Percentiles rank a stretch among this genome's conserved stretches.
Conservation (phyloP, 1,284 basidiomycete species). For the Neolentinus lepideus region DNA sequence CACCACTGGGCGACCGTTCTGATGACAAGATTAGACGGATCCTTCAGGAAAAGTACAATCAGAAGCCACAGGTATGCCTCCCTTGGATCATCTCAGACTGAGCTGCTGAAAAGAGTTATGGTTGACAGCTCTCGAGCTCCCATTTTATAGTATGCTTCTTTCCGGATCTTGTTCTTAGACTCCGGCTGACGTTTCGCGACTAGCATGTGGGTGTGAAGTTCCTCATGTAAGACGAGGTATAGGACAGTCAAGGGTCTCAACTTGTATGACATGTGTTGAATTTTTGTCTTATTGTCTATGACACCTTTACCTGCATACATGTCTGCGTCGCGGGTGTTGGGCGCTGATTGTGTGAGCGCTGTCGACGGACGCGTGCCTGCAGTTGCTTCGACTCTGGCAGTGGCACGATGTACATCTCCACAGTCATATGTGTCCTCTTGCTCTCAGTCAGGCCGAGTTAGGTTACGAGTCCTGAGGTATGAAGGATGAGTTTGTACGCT, state of each 20-base stretch:
- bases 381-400: too few relatives aligned
- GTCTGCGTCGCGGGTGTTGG: too few relatives aligned
- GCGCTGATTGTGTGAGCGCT: too few relatives aligned
- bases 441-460: too few relatives aligned
- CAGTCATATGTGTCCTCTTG: too few relatives aligned
- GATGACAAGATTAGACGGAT: conserved; percentile 32
- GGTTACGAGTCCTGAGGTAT: too few relatives aligned
- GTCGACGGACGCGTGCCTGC: too few relatives aligned
- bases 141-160: conserved; percentile 62
- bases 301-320: too few relatives aligned
- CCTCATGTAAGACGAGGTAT: conserved; percentile 19
- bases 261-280: too few relatives aligned
- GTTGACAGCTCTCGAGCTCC: conserved; percentile 59
- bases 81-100: background rate
- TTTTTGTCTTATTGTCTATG: too few relatives aligned
- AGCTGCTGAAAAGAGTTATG: background rate
- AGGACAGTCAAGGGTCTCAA: background rate
- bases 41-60: conserved; percentile 63
- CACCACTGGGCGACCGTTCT: background rate
- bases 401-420: too few relatives aligned
- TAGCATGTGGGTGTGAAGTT: conserved; percentile 51
- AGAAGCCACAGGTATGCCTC: conserved; percentile 60
- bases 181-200: conserved; percentile 3
- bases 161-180: background rate
- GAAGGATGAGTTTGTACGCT: too few relatives aligned